A percentile compares a stretch with the other conserved stretches of the same genome.
These are phyloP conservation scores for Athelia psychrophila DNA, from an alignment of 1,284 basidiomycete genomes.

Conservation along the genomic window DNA sequence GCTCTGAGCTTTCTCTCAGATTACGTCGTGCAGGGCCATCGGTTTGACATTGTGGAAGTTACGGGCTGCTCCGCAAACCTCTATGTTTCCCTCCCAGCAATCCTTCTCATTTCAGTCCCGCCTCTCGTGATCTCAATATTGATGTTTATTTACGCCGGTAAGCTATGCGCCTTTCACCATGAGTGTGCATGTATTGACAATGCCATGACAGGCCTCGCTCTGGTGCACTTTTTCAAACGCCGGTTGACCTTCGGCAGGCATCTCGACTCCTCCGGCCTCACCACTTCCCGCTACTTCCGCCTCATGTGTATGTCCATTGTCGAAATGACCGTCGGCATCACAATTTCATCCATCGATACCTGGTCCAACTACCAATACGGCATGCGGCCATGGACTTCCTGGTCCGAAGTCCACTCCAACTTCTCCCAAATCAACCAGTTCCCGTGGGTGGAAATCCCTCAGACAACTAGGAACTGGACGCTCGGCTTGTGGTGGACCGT, in stretches of 20 bases:
- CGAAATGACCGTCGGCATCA: constrained; percentile 37
- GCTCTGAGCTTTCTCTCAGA: constrained; percentile 22
- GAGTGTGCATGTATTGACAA: background rate
- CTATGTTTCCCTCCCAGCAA: constrained; percentile 28
- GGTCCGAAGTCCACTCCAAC: constrained; percentile 36
- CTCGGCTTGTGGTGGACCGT: constrained; percentile 35
- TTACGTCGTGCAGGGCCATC: constrained; percentile 39
- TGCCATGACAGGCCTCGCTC: constrained; percentile 14
- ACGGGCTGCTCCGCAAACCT: constrained; percentile 31
- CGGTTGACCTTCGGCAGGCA: constrained; percentile 21
- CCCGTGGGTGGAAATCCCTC: constrained; percentile 22
- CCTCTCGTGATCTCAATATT: constrained; percentile 22
- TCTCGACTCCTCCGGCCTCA: constrained; percentile 30
- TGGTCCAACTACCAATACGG: constrained; percentile 28
- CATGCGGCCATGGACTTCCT: constrained; percentile 36
- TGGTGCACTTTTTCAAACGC: constrained; percentile 25
- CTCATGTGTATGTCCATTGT: constrained; percentile 47
- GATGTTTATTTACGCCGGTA: constrained; percentile 21
- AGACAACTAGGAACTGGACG: constrained; percentile 13
- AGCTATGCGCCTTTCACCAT: constrained; percentile 1
- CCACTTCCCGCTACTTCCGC: constrained; percentile 47
- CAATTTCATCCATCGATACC: constrained; percentile 26
- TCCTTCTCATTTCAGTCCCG: constrained; percentile 33
- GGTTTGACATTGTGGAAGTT: constrained; percentile 35
- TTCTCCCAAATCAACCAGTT: constrained; percentile 33